Evolutionary conservation across 179 eudicot species (phyloP), one percentile per base, ranked within the genome.

Genomic region (Silene coronaria): DNA sequence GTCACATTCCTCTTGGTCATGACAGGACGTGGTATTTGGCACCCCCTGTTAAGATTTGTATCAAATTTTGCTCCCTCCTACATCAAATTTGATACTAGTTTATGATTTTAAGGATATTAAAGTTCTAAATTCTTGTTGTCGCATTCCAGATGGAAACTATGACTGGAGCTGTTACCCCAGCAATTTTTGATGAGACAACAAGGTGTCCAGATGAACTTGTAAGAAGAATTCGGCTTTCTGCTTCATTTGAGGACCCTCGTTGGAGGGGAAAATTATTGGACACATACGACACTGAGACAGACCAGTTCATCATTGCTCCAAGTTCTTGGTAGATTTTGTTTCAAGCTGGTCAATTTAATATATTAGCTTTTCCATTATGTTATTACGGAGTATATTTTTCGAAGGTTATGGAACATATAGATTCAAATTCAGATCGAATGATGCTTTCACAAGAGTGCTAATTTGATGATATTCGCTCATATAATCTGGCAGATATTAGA

Each of bases 191-290:
- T 80, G 76, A 77, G 46, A 89, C 87, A n/a, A 87, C 97, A 28
- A 89, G 97, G 81, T 87, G 95, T 71, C 97, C 99, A 2, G 97
- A 95, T 83, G 97, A 89, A 78, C 67, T 92, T 71, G 91, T 95
- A 23, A 85, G 97, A 72, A 86, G 97, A 86, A 82, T 88, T 76
- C 87, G 99, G 46, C 28, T 95, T 45, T 62, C 84, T 78, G 86
- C 93, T 51, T 81, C 87, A 67, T 91, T 73, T 77, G 85, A 82
- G 80, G 92, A 92, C 72, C 84, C 92, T 45, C 80, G 76, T 62
- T 89, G 88, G 87, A 78, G 77, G 34, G 91, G 91, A 55, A 87
- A 79, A 76, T 82, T 95, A 82, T 82, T 91, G 21, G 97, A 92
- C 71, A 88, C 96, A 70, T 95, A 95, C 75, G 88, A 90, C 77